Percentiles rank a stretch among this genome's conserved stretches.
phyloP scores from a whole-genome alignment of 2,329 filamentous ascomycete genomes.

The Chaetomium sp. region DNA sequence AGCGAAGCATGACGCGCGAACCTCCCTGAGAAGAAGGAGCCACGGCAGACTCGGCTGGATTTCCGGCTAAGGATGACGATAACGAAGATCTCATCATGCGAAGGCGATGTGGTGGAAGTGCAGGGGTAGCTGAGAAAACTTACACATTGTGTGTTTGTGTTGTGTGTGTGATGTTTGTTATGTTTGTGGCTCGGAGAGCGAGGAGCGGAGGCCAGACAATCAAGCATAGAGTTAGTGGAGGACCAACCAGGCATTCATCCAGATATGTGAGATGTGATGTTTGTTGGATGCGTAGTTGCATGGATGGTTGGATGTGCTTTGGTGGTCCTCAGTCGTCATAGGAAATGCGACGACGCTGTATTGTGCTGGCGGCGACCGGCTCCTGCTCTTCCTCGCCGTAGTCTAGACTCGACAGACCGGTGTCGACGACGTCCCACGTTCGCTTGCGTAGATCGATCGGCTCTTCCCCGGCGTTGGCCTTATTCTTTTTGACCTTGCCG shows the following conservation, averaged over 20 bases:
- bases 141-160: slow-evolving; percentile 11
- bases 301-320: background rate
- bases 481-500: slow-evolving; percentile 30
- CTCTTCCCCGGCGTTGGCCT: slow-evolving; percentile 34
- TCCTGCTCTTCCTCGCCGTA: slow-evolving; percentile 44
- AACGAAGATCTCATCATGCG: slow-evolving; percentile 76
- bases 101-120: background rate
- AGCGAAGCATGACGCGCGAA: slow-evolving; percentile 4
- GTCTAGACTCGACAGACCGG: slow-evolving; percentile 52
- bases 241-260: no score
- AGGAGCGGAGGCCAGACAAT: background rate
- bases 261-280: background rate
- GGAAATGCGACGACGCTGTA: slow-evolving; percentile 40
- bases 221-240: background rate
- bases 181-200: background rate
- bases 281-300: background rate
- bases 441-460: slow-evolving; percentile 54
- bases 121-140: slow-evolving; percentile 1
- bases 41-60: slow-evolving; percentile 26
- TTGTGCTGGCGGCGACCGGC: slow-evolving; percentile 22
- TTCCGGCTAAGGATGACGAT: slow-evolving; percentile 98
- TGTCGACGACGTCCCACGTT: slow-evolving; percentile 61
- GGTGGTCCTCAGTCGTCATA: slow-evolving; percentile 36
- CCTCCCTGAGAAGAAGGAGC: slow-evolving; percentile 2
- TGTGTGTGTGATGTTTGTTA: background rate